Base-by-base conservation (phyloP, 805 yeast genomes). In the Ogataea nakhonphanomensis region DNA sequence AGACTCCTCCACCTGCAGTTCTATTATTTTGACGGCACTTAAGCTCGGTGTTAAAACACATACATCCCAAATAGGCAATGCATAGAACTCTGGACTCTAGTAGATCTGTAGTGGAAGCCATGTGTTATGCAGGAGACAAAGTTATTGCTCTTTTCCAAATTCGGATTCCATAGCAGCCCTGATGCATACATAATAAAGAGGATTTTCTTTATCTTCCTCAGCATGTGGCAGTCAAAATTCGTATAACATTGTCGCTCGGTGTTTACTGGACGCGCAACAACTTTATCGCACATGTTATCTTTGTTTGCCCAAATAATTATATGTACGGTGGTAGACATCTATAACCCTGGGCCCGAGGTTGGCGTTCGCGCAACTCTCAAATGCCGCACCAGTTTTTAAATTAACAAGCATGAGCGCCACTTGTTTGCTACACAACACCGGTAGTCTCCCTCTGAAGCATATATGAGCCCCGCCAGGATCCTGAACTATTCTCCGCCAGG, bases 151-250 rank as follows among this genome's bases (percentile, higher is more conserved):
- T 8, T 9, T 11, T 11, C 24, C 33, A 7, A 5, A 8, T 30
- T 8, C 25, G 33, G 24, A 30, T 11, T 8, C 33, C 11, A 20
- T 21, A 11, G 33, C 17, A 15, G 25, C 33, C 8, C 23, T 3
- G 21, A 26, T 35, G 39, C 39, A 22, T 12, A n/a, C 39, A 22
- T 12, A n/a, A 29, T 15, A n/a, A 20, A 15, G 11, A n/a, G 22
- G 24, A 22, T 22, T 32, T 31, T 22, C 27, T 9, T 9, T 22
- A 26, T 25, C 37, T 38, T 38, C 42, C 23, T 31, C 24, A 33
- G 42, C 42, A 38, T 38, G 37, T 37, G 37, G 8, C 29, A 27
- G 14, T 35, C 24, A 33, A 10, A 23, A 9, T 24, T 14, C 35
- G 22, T 27, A 32, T 9, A 12, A 13, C 23, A 13, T 20, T 30